Evolutionary conservation across 1,284 basidiomycete species (phyloP), one percentile per base, ranked within the genome.

Genomic region (Malassezia globosa): DNA sequence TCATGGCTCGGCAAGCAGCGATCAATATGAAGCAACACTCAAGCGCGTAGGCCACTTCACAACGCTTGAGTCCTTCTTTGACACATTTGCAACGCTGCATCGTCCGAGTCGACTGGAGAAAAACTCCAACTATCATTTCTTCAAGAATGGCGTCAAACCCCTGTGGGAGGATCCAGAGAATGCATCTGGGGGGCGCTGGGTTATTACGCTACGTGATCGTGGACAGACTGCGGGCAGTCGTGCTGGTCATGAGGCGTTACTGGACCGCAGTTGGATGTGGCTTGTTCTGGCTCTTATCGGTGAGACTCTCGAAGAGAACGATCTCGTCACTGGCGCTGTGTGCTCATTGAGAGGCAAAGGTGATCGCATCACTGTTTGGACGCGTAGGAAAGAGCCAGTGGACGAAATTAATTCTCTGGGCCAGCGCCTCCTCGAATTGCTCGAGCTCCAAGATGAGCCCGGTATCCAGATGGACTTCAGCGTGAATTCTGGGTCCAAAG

Each of bases 81-180:
- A 84, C n/a, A 85, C 87, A 74, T 85, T 90, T 76, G 88, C 90
- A 74, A 90, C 88, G 81, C 80, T 92, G 54, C 86, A 87, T 72
- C 82, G 84, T 1, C 89, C 89, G 1, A 87, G 85, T 39, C 80
- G 81, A 60, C 79, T 94, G 31, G 84, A 87, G 59, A 81, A 81
- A 59, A 85, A 87, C 72, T 83, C 83, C 31, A 92, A 89, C 74
- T 92, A 92, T 67, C 89, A 94, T 69, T 76, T 94, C 48, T 95
- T 95, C 80, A 94, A 94, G 73, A 77, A 80, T 23, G 83, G 83
- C 27, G 75, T 77, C 55, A 87, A 86, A 67, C 84, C 87, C 34
- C 90, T 92, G 85, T 94, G 89, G 88, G 89, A 94, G 74, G 89
- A 94, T 69, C 80, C 81, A 21, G 84, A 87, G 39, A 95, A 95